Conservation (phyloP, 441 rosid species). For the Eutrema salsugineum region DNA sequence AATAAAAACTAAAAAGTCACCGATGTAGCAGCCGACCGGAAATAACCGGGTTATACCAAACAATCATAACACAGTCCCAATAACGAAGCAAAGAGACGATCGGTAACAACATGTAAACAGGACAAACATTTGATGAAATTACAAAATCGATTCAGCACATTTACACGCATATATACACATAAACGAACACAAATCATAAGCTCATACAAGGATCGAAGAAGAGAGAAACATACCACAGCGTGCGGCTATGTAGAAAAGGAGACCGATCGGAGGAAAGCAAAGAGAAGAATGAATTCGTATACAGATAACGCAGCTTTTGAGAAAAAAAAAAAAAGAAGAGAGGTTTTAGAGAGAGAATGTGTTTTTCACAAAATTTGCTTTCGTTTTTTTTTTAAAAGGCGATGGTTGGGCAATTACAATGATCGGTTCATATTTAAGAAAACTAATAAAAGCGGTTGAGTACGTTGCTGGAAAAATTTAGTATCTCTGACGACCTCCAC, state of each 20-base stretch:
- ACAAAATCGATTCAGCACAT: background rate
- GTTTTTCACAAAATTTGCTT: background rate
- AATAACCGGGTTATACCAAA: constrained; percentile 3
- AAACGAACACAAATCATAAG: background rate
- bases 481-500: constrained; percentile 28
- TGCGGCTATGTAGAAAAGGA: background rate
- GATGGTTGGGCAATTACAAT: constrained; percentile 2
- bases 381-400: background rate
- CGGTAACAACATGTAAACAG: constrained; percentile 13
- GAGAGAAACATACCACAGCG: constrained; percentile 29
- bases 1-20: background rate
- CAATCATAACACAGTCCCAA: constrained; percentile 20
- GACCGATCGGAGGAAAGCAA: constrained; percentile 17
- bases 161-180: background rate
- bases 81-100: constrained; percentile 19
- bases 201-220: constrained; percentile 24
- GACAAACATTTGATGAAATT: background rate
- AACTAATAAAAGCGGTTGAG: constrained; percentile 28
- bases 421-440: constrained; percentile 12
- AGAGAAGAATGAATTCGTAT: constrained; percentile 18
- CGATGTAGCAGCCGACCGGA: background rate
- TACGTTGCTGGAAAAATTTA: constrained; percentile 22
- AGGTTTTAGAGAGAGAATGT: constrained; percentile 25
- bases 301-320: constrained; percentile 10
- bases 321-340: background rate